Evolutionary conservation across 345 rosid genomes (phyloP).

Genomic region (Microthlaspi erraticum): DNA sequence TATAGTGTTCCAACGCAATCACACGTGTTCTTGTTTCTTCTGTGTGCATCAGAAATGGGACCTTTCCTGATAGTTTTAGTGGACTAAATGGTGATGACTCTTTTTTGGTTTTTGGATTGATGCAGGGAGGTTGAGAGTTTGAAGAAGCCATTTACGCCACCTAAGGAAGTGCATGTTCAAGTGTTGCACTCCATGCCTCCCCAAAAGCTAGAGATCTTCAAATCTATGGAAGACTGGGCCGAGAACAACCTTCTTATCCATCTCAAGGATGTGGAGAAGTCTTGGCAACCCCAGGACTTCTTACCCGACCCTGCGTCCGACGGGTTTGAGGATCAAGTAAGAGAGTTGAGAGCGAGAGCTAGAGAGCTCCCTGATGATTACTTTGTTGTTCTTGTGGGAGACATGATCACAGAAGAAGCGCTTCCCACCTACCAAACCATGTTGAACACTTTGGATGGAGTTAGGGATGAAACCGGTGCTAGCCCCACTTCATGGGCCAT

Average conservation of each 20-base stretch:
- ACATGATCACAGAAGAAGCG: slow-evolving; percentile 89
- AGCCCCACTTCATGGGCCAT: slow-evolving; percentile 78
- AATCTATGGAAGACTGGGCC: slow-evolving; percentile 90
- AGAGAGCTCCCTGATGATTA: slow-evolving; percentile 87
- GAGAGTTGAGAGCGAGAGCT: slow-evolving; percentile 77
- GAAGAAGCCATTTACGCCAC: slow-evolving; percentile 83
- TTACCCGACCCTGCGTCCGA: slow-evolving; percentile 85
- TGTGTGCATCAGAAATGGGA: slow-evolving; percentile 9
- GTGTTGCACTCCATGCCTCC: slow-evolving; percentile 92
- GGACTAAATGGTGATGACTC: slow-evolving; percentile 15
- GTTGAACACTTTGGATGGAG: slow-evolving; percentile 80
- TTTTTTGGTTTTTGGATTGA: slow-evolving; percentile 8
- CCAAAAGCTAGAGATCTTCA: slow-evolving; percentile 86
- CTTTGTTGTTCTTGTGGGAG: slow-evolving; percentile 82
- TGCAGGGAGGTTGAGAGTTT: slow-evolving; percentile 72
- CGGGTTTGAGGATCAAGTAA: slow-evolving; percentile 84
- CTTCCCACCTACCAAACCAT: slow-evolving; percentile 85
- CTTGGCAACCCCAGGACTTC: slow-evolving; percentile 95
- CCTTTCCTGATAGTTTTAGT: not conserved
- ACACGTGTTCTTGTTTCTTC: slow-evolving; percentile 4
- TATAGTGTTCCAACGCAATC: not conserved
- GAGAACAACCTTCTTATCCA: slow-evolving; percentile 66
- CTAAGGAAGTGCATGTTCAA: slow-evolving; percentile 80
- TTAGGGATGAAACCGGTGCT: slow-evolving; percentile 83
- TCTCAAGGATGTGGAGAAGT: slow-evolving; percentile 88